Base-by-base conservation (phyloP, 2,329 filamentous ascomycete species). In the Pleoardoris graminearum region DNA sequence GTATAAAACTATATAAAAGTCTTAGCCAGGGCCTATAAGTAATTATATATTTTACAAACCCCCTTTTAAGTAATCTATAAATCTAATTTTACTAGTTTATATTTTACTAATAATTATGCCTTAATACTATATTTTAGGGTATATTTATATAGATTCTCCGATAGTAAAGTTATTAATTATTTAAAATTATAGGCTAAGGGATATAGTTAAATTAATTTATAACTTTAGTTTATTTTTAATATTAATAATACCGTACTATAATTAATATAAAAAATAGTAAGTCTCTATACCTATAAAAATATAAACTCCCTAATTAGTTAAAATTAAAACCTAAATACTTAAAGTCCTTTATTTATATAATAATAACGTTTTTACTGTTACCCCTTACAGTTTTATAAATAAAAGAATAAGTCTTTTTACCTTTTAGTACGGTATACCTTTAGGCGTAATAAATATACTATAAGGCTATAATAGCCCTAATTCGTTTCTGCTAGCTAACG, bases 121-220 rank as follows among this genome's bases (percentile, higher is more conserved):
- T 53, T 29, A 29, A 53, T 35, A 25, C 51, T 27, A 53, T 53
- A 25, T 53, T 49, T 36, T 17, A 49, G 45, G 45, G 51, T 32
- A 53, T 49, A 49, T 53, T 53, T 21, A 53, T 53, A 32, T 32
- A 32, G 45, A 53, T 53, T 53, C 48, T 44, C 45, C 21, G 27
- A 53, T 30, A 35, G 45, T 30, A 22, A 53, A 53, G 51, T 19
- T 25, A 6, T 1, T 29, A 48, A 45, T 29, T 32, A 53, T 53
- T 45, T 49, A 21, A 32, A 33, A 53, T 44, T 19, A 27, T 35
- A 49, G 35, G 49, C 45, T 22, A 22, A 49, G 51, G 22, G 51
- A 49, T 38, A 37, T 32, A 53, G 36, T 49, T 32, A 49, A n/a
- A 53, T 53, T 27, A 53, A 53, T 49, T 53, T 32, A 35, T 53